Base-by-base conservation (phyloP, 495 filamentous ascomycete species). In the Talaromyces nanjingensis region DNA sequence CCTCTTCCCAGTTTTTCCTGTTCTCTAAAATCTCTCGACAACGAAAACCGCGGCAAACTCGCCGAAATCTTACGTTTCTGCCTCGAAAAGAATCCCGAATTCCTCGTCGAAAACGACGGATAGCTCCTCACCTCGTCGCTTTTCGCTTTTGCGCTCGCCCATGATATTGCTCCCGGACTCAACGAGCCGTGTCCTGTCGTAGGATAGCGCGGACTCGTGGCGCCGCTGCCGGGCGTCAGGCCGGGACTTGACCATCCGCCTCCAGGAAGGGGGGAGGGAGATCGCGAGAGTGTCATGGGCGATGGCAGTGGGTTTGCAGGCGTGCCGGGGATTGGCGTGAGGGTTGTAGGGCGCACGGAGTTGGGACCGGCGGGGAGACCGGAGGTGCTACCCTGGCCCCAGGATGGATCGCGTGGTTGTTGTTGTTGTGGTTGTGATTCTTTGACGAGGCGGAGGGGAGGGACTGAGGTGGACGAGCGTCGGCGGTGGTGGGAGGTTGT, bases 161-260 rank as follows among this genome's bases (percentile, higher is more conserved):
- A 97, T 24, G 89, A 90, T 54, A 92, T 78, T 12, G 71, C 68
- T 47, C 79, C 79, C 9, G 84, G 82, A 9, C 69, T 69, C 8
- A 73, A 63, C 7, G 73, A 60, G 39, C 60, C 68, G 54, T 56
- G 39, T 4, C 25, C 47, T 60, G 70, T 57, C 67, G 70, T 47
- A 56, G 42, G 80, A 85, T 9, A 78, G 62, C 81, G 76, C 31
- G 90, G 89, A 69, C 86, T 91, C 25, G 87, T 84, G 69, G 83
- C 80, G 64, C 88, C 89, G 73, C 87, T 92, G 47, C 81, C 77
- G 57, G 86, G 84, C 56, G 84, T 87, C 59, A 96, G 80, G 33
- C 90, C 91, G 20, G 92, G 92, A 75, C 87, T 93, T 63, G 90
- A 85, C 92, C 92, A 96, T 67, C 91, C 91, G 69, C 89, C 91